phyloP scores from a whole-genome alignment of 345 rosid genomes.

The Arabis hirsuta region DNA sequence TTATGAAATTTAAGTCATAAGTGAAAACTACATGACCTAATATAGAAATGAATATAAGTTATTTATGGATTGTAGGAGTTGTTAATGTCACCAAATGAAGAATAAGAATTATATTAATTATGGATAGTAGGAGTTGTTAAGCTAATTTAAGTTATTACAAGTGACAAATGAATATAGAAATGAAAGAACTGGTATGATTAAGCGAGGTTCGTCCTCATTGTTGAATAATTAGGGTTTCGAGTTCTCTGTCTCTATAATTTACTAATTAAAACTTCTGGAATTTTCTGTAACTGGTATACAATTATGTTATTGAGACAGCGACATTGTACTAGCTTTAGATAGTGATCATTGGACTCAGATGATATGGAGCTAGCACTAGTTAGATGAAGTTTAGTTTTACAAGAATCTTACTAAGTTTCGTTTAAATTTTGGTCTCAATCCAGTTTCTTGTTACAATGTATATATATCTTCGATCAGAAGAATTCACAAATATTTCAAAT shows the following conservation, averaged over 20 bases:
- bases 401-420: background rate
- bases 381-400: background rate
- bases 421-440: too few relatives aligned
- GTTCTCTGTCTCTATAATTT: background rate
- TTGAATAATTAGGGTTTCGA: constrained; percentile 23
- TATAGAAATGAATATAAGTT: too few relatives aligned
- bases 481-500: background rate
- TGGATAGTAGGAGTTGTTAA: constrained; percentile 28
- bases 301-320: constrained; percentile 35
- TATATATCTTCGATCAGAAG: background rate
- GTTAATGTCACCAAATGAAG: constrained; percentile 25
- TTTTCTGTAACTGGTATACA: constrained; percentile 30
- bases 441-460: background rate
- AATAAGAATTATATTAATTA: background rate
- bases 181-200: constrained; percentile 12
- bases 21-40: constrained; percentile 13
- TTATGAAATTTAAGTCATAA: background rate
- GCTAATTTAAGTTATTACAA: constrained; percentile 20
- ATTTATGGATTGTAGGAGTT: too few relatives aligned
- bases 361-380: constrained; percentile 19
- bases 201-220: constrained; percentile 33
- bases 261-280: constrained; percentile 32
- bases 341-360: constrained; percentile 13
- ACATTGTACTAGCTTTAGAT: constrained; percentile 39
- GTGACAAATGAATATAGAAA: constrained; percentile 14